Base-by-base conservation (phyloP, 1,284 basidiomycete genomes). In the Moesziomyces antarcticus region DNA sequence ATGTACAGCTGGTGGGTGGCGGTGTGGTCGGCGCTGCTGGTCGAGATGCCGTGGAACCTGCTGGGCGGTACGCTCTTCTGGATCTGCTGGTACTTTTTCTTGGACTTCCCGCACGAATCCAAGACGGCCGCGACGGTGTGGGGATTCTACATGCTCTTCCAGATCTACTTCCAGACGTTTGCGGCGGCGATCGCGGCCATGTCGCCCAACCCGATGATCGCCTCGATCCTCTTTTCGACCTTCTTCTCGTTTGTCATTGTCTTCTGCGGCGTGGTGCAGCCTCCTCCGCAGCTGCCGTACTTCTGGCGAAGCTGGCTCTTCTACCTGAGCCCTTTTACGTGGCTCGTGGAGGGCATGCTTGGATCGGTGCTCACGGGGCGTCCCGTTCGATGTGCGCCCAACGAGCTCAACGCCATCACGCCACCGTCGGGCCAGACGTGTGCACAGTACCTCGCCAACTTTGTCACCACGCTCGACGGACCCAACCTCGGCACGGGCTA, bases 1-100 rank as follows among this genome's bases (percentile, higher is more conserved):
- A 92, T 92, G 80, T 95, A 94, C 86, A 89, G 89, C 51, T 95
- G 93, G 93, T 87, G 89, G 8, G 89, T 91, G 1, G 88, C 94
- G 47, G 77, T 85, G 46, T 57, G 81, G 52, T 54, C 79, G 21
- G 85, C 85, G 71, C 82, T 87, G 44, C 46, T 87, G 16, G 85
- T 81, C 56, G 85, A 85, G 72, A 53, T 84, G 5, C 77, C 79
- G 3, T 84, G 79, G 77, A 78, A 80, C 66, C 16, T 78, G 5
- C 30, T 82, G 6, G 71, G 73, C 22, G 82, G 73, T 6, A 82
- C 80, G 5, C 51, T 79, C 21, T 82, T 79, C 64, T 82, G 74
- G 75, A 48, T 65, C 5, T 59, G 73, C 5, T 82, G 80, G 79
- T 79, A 73, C 61, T 80, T 58, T 13, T 78, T 81, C 78, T 50